Base-by-base conservation (phyloP, 257 asterid genomes). In the Solanum paucissectum region DNA sequence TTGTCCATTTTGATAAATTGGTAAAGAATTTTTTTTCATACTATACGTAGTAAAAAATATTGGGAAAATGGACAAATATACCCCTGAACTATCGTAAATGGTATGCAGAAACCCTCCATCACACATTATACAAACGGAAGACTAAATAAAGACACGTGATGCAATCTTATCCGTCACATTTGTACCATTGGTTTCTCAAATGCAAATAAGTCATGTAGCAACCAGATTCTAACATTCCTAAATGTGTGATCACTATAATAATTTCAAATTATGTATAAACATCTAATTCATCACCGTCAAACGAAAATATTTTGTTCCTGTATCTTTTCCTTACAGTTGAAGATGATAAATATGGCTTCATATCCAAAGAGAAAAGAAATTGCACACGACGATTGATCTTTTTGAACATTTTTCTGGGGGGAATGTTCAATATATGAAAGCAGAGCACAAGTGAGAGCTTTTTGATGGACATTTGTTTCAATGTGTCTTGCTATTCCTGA, bases 371-470 rank as follows among this genome's bases (percentile, higher is more conserved):
- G 83, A 95, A 93, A 5, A 98, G 98, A 91, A 94, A 96, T 90
- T 96, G 96, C 87, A 96, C 87, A 84, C 92, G 95, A 21, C 94
- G 91, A 92, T 96, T 96, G 29, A 94, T 87, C 91, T 95, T 96
- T 90, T 93, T 93, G 4, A 98, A 93, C 94, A 93, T 93, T 91
- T 95, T 96, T 84, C 96, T 86, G 12, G 91, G 85, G 14, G 91
- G 91, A 95, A 87, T 95, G 98, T 90, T 95, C 98, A 55, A 95
- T 60, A 96, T 95, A 37, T 96, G 96, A 88, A 95, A 96, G 93
- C 98, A 95, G 64, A 95, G 92, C 37, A 96, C 98, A 14, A 95
- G 90, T n/a, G 98, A 98, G 60, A 96, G 98, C 93, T 94, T 96
- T 89, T 94, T 89, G 82, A 96, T 94, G 71, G 98, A 96, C 98